Base-by-base conservation (phyloP, 163 green algal species). In the Scenedesmus sp. region DNA sequence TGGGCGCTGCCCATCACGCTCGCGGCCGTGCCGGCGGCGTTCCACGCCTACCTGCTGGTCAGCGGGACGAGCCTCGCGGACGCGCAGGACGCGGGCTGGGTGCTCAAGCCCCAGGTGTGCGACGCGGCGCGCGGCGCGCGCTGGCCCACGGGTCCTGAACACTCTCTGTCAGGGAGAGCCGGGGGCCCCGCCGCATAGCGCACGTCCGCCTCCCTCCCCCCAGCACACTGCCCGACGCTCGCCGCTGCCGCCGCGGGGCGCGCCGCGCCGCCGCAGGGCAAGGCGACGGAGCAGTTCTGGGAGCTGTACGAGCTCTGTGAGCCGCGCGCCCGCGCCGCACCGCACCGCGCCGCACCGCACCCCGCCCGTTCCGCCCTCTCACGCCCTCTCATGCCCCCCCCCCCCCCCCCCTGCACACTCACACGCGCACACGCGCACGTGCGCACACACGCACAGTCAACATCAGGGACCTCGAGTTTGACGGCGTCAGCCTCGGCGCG, bases 1-100 rank as follows among this genome's bases (percentile, higher is more conserved):
- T 93, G 82, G 75, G 91, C 86, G 13, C 87, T 96, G 71, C 91
- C 92, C 0, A 60, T 56, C 14, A 78, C 91, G 28, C 82, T 97
- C n/a, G 44, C 85, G 2, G 66, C 73, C 60, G 84, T 95, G 33
- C 87, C 91, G 1, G 66, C 79, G 3, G 20, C 63, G 15, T 97
- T 97, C 77, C 86, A 94, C 62, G 24, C 83, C 0, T 86, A 86
- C 54, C 82, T 91, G 33, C 69, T 91, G 24, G 62, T 45, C 0
- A 51, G 74, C 29, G 91, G 92, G 2, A 78, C 82, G 9, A 87
- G 60, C 9, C 71, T 96, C 62, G 63, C 80, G 33, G 39, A 91
- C 3, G 90, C 91, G 22, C 81, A 91, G 71, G 82, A 85, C 33
- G 77, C 69, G 3, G 84, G 85, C 6, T 97, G 92, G 92, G 85